Evolutionary conservation across 805 yeast species (phyloP).

Genomic region (Starmerella sirachaensis): DNA sequence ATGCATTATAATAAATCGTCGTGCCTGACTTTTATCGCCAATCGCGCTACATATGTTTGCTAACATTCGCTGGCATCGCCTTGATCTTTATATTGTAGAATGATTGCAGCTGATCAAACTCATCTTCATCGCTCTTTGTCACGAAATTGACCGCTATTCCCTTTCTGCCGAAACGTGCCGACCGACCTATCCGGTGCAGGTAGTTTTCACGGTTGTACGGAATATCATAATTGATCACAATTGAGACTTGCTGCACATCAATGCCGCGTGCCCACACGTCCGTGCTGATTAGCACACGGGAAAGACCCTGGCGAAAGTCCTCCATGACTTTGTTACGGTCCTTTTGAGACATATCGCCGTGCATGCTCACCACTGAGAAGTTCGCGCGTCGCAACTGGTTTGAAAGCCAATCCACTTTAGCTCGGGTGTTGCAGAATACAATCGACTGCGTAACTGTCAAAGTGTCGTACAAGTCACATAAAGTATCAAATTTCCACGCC

Average conservation of each 20-base stretch:
- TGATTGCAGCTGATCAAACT: conserved; percentile 71
- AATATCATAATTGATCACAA: conserved; percentile 90
- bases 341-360: conserved; percentile 91
- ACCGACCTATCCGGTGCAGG: conserved; percentile 94
- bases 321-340: conserved; percentile 92
- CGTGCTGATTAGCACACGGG: conserved; percentile 88
- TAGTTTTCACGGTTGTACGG: conserved; percentile 91
- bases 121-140: conserved; percentile 63
- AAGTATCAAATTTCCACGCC: conserved; percentile 85
- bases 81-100: conserved; percentile 79
- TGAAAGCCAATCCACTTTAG: conserved; percentile 85
- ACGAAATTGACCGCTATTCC: conserved; percentile 90
- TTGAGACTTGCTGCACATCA: conserved; percentile 94
- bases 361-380: conserved; percentile 92
- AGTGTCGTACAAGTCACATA: conserved; percentile 90
- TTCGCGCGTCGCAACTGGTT: conserved; percentile 64
- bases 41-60: conserved; percentile 16
- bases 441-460: conserved; percentile 95
- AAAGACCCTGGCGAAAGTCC: conserved; percentile 87
- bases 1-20: no score
- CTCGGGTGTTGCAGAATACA: conserved; percentile 92
- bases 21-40: no score
- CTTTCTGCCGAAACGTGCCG: conserved; percentile 97
- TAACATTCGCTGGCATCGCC: conserved; percentile 79
- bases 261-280: conserved; percentile 98